A percentile compares a stretch with the other conserved stretches of the same genome.
These are phyloP conservation scores for maize (Zea mays) DNA, from an alignment of 176 grass and related monocot genomes.

Conservation along the genomic window Zm-B73-REFERENCE-NAM-5.0 NC_050096.1:253561501-253562000, in stretches of 20 bases:
- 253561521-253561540: background rate
- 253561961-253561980: no score
- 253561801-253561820: background rate
- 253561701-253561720: constrained; percentile 8
- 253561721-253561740: background rate
- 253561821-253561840: constrained; percentile 9
- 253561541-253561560: no score
- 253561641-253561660: no score
- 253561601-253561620: no score
- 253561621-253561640: no score
- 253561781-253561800: background rate
- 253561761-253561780: no score
- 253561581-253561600: no score
- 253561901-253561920: background rate
- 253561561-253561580: no score
- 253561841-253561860: constrained; percentile 13
- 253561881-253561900: background rate
- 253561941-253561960: background rate
- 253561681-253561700: background rate
- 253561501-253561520: background rate
- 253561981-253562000: no score
- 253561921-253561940: constrained; percentile 18
- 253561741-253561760: constrained; percentile 21
- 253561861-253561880: background rate
- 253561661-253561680: no score